Evolutionary conservation across 2,329 filamentous ascomycete species (phyloP).

Genomic region (Biscogniauxia marginata): DNA sequence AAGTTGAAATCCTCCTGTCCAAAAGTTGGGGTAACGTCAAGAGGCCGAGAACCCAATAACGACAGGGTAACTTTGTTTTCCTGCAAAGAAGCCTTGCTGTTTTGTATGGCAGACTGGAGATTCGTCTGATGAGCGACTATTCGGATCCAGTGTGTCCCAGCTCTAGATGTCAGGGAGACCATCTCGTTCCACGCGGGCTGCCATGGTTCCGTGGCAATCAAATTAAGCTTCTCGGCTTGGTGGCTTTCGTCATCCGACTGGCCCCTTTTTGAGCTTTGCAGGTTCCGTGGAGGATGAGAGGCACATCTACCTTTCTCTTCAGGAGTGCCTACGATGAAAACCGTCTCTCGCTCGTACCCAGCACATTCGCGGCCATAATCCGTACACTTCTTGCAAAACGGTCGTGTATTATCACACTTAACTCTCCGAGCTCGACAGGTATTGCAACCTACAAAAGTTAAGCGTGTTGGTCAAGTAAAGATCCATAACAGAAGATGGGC

Average conservation of each 20-base stretch:
- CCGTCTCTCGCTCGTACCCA: conserved; percentile 61
- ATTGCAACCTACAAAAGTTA: conserved; percentile 45
- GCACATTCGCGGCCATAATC: conserved; percentile 56
- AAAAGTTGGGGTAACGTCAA: conserved; percentile 38
- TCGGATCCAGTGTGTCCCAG: conserved; percentile 39
- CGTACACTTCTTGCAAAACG: conserved; percentile 59
- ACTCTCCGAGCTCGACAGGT: conserved; percentile 50
- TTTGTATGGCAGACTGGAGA: conserved; percentile 36
- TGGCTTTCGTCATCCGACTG: conserved; percentile 22
- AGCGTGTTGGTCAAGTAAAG: neutral
- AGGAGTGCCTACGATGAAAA: conserved; percentile 63
- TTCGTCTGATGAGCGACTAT: conserved; percentile 46
- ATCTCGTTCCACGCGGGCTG: conserved; percentile 52
- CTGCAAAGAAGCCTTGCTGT: conserved; percentile 11
- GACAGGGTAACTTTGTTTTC: conserved; percentile 35
- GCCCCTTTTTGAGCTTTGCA: conserved; percentile 38
- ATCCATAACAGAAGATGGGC: neutral
- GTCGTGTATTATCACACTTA: conserved; percentile 59
- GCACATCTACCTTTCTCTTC: conserved; percentile 55
- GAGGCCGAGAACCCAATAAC: conserved; percentile 39
- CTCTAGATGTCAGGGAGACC: conserved; percentile 40
- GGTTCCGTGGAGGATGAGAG: conserved; percentile 52
- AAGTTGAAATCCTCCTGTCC: conserved; percentile 40
- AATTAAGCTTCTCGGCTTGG: conserved; percentile 21
- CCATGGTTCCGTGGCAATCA: conserved; percentile 41